Percentiles rank a stretch among this genome's conserved stretches.
Evolutionary conservation across 768 basidiomycete genomes (phyloP).

Genomic region (Dacryopinax spathularia): DNA sequence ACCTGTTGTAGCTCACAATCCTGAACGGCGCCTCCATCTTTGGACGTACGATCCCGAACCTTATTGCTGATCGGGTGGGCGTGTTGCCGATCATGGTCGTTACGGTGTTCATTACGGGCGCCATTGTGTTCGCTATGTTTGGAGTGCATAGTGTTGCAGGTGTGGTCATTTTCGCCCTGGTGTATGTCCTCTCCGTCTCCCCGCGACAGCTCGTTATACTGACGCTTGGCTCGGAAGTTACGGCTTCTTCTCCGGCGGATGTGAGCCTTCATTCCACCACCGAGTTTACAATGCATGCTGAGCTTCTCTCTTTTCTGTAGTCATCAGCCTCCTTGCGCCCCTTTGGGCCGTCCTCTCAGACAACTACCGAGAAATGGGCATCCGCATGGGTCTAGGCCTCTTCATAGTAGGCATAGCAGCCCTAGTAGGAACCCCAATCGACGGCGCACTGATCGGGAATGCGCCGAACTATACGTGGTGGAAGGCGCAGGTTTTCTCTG

Average conservation of each 20-base stretch:
- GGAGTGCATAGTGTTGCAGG: constrained; percentile 3
- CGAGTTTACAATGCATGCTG: not conserved
- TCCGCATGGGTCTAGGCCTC: constrained; percentile 35
- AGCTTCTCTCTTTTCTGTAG: not conserved
- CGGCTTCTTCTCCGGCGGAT: constrained; percentile 12
- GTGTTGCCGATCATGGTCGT: constrained; percentile 21
- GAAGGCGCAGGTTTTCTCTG: not conserved
- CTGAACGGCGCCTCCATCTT: constrained; percentile 25
- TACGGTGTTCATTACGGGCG: constrained; percentile 17
- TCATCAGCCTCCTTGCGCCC: not conserved
- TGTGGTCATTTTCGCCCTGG: constrained; percentile 17
- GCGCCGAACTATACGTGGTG: not conserved
- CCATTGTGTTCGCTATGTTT: constrained; percentile 18
- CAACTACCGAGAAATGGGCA: constrained; percentile 17
- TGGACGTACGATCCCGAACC: constrained; percentile 32
- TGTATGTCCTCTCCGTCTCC: constrained; percentile 18
- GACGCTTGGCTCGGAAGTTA: constrained; percentile 1
- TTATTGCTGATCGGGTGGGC: constrained; percentile 22
- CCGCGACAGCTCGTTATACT: not conserved
- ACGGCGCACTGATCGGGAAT: constrained; percentile 20
- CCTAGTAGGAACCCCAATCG: constrained; percentile 39
- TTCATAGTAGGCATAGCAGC: constrained; percentile 33
- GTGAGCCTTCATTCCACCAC: constrained; percentile 11
- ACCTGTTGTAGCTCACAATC: constrained; percentile 24
- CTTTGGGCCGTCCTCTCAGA: not conserved